Evolutionary conservation across 306 rosid species (phyloP), one percentile per base, ranked within the genome.

Genomic region (Alnus glutinosa): DNA sequence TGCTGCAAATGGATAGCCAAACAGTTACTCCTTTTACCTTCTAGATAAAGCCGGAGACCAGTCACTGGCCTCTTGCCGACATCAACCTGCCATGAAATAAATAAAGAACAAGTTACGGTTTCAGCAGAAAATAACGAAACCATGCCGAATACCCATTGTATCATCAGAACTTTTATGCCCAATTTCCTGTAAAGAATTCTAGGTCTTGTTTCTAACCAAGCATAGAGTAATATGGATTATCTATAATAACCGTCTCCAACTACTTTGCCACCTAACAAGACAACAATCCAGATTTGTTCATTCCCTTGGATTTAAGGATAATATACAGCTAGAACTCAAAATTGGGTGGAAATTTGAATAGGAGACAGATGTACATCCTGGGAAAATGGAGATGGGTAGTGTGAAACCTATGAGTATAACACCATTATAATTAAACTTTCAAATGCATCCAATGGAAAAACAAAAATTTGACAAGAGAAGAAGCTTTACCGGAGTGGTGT

Each of bases 11-110:
- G 98, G 85, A 94, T 92, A 75, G 98, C 96, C 73, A 94, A 52
- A 69, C 97, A 89, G 75, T 92, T 94, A 90, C 97, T 89, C 82
- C 85, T 94, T 87, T 89, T 94, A 67, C 98, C 98, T 88, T 94
- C 98, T 71, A 94, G 87, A 90, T 92, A 94, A 74, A 94, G 94
- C 69, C 97, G 92, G 77, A 92, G 89, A 77, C 98, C 98, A 54
- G 97, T 94, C 83, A 94, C 95, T 70, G 98, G 98, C 80, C 95
- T 87, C 89, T 89, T 91, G 54, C 98, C 98, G 11, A 91, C 98
- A 70, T 92, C 98, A 84, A 94, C 97, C 98, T 94, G 89, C 74
- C 75, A 85, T 39, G 54, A 82, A 75, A 85, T 28, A n/a, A 75
- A 79, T 64, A 81, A 63, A 59, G 59, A 78, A 64, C 64, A 54